Conservation (phyloP, 768 basidiomycete species). For the Postia placenta region DNA sequence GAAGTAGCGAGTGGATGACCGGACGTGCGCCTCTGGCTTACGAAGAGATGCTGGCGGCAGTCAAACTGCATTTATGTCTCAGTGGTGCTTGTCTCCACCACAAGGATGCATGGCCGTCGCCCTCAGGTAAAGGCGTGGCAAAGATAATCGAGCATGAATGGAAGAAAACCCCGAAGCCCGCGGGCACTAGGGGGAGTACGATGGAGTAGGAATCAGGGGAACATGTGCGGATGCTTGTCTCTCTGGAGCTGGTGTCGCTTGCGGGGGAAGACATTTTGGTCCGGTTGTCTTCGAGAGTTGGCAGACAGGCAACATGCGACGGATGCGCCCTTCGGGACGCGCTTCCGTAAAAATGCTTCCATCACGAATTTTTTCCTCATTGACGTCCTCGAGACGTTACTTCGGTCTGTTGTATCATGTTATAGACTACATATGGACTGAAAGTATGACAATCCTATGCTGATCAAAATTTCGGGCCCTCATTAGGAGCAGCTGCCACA, state of each 20-base stretch:
- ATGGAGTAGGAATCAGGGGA: constrained; percentile 1
- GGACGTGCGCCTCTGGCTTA: constrained; percentile 10
- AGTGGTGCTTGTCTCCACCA: constrained; percentile 16
- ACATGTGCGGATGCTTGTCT: constrained; percentile 1
- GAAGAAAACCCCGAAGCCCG: constrained; percentile 13
- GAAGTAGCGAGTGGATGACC: constrained; percentile 14
- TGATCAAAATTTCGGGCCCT: no score
- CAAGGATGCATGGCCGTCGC: constrained; percentile 4
- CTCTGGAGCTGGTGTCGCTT: constrained; percentile 2
- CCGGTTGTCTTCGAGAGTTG: constrained; percentile 3
- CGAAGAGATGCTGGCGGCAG: constrained; percentile 7
- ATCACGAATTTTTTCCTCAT: constrained; percentile 1
- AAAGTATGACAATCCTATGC: no score
- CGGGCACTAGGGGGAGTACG: constrained; percentile 9
- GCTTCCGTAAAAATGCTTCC: background rate
- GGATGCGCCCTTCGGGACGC: background rate
- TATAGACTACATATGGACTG: no score
- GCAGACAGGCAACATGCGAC: constrained; percentile 2
- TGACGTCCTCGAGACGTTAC: constrained; percentile 2
- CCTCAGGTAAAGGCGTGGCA: background rate
- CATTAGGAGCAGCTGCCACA: no score
- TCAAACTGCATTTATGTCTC: background rate
- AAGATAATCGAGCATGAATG: constrained; percentile 3
- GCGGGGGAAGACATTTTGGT: constrained; percentile 6
- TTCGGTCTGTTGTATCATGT: no score